These are phyloP conservation scores for Aspergillus campestris DNA, from an alignment of 495 filamentous ascomycete genomes.

Conservation along the genomic window DNA sequence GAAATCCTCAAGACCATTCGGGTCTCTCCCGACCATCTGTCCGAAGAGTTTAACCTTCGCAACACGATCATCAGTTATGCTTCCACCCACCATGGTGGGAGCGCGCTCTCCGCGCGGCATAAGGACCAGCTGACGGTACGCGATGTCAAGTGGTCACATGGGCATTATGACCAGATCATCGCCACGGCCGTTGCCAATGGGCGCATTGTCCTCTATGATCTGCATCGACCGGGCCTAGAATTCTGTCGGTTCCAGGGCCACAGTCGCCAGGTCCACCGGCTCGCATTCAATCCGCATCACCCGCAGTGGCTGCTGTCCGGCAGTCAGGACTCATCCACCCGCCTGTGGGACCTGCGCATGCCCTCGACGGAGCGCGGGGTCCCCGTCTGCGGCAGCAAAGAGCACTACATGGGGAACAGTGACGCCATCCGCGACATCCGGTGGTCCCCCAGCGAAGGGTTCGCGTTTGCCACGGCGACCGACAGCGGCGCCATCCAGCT, in stretches of 20 bases:
- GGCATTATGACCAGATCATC: slow-evolving; percentile 54
- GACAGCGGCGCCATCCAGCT: slow-evolving; percentile 72
- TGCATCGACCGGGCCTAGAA: slow-evolving; percentile 65
- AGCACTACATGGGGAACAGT: slow-evolving; percentile 52
- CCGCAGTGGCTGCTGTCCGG: slow-evolving; percentile 74
- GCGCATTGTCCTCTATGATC: slow-evolving; percentile 80
- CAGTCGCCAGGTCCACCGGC: slow-evolving; percentile 79
- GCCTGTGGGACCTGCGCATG: slow-evolving; percentile 66
- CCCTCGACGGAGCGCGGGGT: slow-evolving; percentile 38
- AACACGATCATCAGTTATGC: slow-evolving; percentile 64
- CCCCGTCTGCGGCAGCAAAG: slow-evolving; percentile 46
- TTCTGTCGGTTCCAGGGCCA: slow-evolving; percentile 76
- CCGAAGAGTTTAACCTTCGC: slow-evolving; percentile 74
- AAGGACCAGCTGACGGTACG: slow-evolving; percentile 71
- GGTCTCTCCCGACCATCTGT: slow-evolving; percentile 59
- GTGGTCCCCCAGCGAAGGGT: slow-evolving; percentile 79
- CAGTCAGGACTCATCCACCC: slow-evolving; percentile 85
- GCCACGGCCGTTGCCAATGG: slow-evolving; percentile 81
- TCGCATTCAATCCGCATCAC: slow-evolving; percentile 81
- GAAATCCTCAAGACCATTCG: slow-evolving; percentile 79
- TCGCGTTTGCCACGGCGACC: slow-evolving; percentile 82
- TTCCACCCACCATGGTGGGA: slow-evolving; percentile 46
- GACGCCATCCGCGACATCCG: slow-evolving; percentile 80
- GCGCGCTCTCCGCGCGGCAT: slow-evolving; percentile 43
- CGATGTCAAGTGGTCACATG: slow-evolving; percentile 80